Percentiles rank a stretch among this genome's conserved stretches.
These are phyloP conservation scores for Neophaeococcomyces aloes DNA, from an alignment of 2,329 filamentous ascomycete species.

Conservation along the genomic window DNA sequence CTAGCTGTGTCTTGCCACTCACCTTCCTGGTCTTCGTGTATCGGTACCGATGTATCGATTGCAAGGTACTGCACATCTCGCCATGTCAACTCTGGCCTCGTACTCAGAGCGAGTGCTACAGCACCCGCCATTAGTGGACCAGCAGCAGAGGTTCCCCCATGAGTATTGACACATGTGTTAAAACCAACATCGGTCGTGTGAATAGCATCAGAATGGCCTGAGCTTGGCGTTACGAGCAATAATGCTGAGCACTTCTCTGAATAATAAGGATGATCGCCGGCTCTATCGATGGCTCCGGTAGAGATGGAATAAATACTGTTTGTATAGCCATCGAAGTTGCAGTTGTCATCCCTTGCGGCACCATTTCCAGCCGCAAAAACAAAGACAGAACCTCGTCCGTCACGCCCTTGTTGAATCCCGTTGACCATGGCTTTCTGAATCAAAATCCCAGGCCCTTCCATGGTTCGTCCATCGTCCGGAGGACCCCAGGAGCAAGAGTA, in stretches of 20 bases:
- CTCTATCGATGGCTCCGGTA: conserved; percentile 81
- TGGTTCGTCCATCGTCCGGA: conserved; percentile 81
- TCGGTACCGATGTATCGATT: conserved; percentile 69
- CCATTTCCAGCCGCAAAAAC: conserved; percentile 97
- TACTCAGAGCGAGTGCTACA: conserved; percentile 75
- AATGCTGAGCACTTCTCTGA: conserved; percentile 94
- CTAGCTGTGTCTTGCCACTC: conserved; percentile 75
- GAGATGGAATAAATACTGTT: conserved; percentile 99
- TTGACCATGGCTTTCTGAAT: conserved; percentile 87
- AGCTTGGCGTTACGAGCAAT: conserved; percentile 92
- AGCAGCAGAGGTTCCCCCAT: conserved; percentile 91
- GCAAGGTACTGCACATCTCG: conserved; percentile 89
- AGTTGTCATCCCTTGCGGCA: conserved; percentile 78
- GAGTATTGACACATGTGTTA: conserved; percentile 66
- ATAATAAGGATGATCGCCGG: conserved; percentile 85
- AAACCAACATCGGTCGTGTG: conserved; percentile 91
- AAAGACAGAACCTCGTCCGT: conserved; percentile 77
- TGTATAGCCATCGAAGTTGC: conserved; percentile 98
- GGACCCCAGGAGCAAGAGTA: conserved; percentile 99
- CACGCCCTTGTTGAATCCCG: conserved; percentile 77
- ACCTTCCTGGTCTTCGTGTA: conserved; percentile 60
- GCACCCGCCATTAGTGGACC: conserved; percentile 87
- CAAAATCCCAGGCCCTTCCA: conserved; percentile 84
- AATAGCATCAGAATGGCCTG: conserved; percentile 76
- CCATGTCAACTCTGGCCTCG: conserved; percentile 81